Conservation (phyloP, 2,329 filamentous ascomycete species). For the Alternaria infectoria region DNA sequence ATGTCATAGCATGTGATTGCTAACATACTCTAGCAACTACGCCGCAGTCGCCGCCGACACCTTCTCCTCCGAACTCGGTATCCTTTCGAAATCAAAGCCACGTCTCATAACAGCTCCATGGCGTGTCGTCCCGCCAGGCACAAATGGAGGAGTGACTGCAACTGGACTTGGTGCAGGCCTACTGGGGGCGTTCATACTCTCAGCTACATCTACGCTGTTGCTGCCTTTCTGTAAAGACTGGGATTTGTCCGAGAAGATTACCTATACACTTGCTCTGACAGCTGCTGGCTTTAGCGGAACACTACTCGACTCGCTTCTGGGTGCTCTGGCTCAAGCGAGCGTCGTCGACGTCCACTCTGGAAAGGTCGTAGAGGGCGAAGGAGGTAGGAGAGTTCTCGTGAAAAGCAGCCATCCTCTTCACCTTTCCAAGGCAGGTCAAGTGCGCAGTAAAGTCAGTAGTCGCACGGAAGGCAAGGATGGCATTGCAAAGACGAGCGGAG, state of each 20-base stretch:
- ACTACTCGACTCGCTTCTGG: slow-evolving; percentile 84
- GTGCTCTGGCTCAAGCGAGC: slow-evolving; percentile 82
- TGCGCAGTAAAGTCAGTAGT: slow-evolving; percentile 51
- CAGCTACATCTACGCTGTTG: slow-evolving; percentile 70
- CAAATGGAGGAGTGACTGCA: slow-evolving; percentile 88
- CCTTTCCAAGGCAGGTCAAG: slow-evolving; percentile 36
- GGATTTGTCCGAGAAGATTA: slow-evolving; percentile 26
- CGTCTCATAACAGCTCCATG: slow-evolving; percentile 85
- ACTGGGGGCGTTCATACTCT: slow-evolving; percentile 72
- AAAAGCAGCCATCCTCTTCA: slow-evolving; percentile 41
- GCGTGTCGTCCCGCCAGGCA: slow-evolving; percentile 83
- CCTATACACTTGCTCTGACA: slow-evolving; percentile 63
- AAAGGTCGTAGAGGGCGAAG: slow-evolving; percentile 87
- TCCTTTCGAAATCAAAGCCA: slow-evolving; percentile 76
- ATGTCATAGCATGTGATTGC: slow-evolving; percentile 2
- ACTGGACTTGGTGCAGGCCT: slow-evolving; percentile 76
- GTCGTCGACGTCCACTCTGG: slow-evolving; percentile 83
- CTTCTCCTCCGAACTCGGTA: slow-evolving; percentile 93
- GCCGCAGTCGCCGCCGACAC: slow-evolving; percentile 92
- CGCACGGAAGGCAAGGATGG: slow-evolving; percentile 48
- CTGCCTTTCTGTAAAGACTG: slow-evolving; percentile 69
- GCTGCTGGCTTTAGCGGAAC: slow-evolving; percentile 80
- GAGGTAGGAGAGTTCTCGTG: slow-evolving; percentile 65
- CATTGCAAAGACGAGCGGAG: slow-evolving; percentile 43
- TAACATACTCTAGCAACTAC: slow-evolving; percentile 72